Evolutionary conservation across 768 basidiomycete genomes (phyloP).

Genomic region (Pleurotus salmoneostramineus): DNA sequence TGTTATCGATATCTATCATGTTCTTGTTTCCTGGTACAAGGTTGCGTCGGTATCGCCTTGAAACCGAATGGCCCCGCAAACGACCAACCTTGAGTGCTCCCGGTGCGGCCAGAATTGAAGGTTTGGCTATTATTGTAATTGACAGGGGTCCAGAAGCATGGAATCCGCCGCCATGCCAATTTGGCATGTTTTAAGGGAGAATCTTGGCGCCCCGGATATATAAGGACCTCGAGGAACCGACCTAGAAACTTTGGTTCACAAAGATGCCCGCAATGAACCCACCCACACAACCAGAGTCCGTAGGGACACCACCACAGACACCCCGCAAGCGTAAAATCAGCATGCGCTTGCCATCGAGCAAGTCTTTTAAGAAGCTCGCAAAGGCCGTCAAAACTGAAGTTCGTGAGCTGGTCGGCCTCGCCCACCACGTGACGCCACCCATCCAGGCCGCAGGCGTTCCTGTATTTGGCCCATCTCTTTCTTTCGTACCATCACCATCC

Average conservation of each 20-base stretch:
- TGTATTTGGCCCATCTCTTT: slow-evolving; percentile 13
- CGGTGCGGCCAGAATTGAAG: slow-evolving; percentile 2
- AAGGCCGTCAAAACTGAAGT: slow-evolving; percentile 18
- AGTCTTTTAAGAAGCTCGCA: slow-evolving; percentile 18
- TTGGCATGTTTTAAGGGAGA: neutral
- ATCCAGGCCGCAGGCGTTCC: slow-evolving; percentile 17
- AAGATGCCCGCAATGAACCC: neutral
- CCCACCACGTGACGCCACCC: slow-evolving; percentile 13
- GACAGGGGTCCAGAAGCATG: slow-evolving; percentile 1
- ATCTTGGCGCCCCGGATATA: slow-evolving; percentile 2
- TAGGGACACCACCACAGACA: neutral
- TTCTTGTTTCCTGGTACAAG: too few relatives aligned
- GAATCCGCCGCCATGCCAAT: neutral
- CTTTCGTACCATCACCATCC: slow-evolving; percentile 23
- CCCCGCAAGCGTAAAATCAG: slow-evolving; percentile 4
- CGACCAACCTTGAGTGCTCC: neutral
- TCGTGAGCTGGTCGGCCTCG: slow-evolving; percentile 7
- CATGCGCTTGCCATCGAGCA: slow-evolving; percentile 15
- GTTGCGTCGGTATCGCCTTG: neutral
- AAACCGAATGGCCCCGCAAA: slow-evolving; percentile 3
- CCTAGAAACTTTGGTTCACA: slow-evolving; percentile 1
- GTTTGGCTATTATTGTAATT: neutral
- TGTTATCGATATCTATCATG: neutral
- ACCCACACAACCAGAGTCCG: neutral
- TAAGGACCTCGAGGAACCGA: slow-evolving; percentile 3